A percentile compares a stretch with the other conserved stretches of the same genome.
phyloP scores from a whole-genome alignment of 805 yeast genomes.

The Candida pseudoglaebosa region DNA sequence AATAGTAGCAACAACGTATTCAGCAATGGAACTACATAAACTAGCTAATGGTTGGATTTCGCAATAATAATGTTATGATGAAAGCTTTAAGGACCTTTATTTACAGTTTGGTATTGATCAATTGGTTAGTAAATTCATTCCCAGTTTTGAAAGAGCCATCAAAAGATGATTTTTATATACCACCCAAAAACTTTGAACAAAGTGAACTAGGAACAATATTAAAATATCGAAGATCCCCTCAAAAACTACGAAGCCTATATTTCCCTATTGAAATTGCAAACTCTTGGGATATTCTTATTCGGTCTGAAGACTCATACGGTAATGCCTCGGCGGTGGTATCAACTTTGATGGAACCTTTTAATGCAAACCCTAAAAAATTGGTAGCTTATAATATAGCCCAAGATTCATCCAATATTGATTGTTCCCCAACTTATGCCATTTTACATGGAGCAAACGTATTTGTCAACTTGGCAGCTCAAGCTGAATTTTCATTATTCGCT shows the following conservation, averaged over 20 bases:
- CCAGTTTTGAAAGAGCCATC: constrained; percentile 9
- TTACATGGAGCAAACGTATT: constrained; percentile 11
- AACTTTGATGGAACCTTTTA: constrained; percentile 26
- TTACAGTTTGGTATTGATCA: not conserved
- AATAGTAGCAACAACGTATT: no score
- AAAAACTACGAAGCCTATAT: constrained; percentile 13
- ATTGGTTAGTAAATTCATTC: not conserved
- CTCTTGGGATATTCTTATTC: constrained; percentile 20
- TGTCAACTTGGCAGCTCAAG: constrained; percentile 10
- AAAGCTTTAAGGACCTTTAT: not conserved
- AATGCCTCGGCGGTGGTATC: constrained; percentile 22
- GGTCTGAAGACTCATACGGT: constrained; percentile 22
- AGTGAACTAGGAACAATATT: constrained; percentile 21
- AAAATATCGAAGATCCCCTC: constrained; percentile 18
- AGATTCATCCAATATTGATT: constrained; percentile 23
- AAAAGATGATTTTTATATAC: constrained; percentile 21
- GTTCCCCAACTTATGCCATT: constrained; percentile 26
- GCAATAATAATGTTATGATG: not conserved
- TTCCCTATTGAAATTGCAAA: constrained; percentile 18
- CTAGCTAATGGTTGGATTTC: no score
- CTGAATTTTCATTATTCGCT: constrained; percentile 16
- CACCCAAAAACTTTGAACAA: constrained; percentile 20
- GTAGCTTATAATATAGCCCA: constrained; percentile 26
- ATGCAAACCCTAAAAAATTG: constrained; percentile 22
- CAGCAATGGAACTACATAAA: no score